A percentile compares a stretch with the other conserved stretches of the same genome.
phyloP scores from a whole-genome alignment of 495 filamentous ascomycete species.

The Diplogelasinospora grovesii region DNA sequence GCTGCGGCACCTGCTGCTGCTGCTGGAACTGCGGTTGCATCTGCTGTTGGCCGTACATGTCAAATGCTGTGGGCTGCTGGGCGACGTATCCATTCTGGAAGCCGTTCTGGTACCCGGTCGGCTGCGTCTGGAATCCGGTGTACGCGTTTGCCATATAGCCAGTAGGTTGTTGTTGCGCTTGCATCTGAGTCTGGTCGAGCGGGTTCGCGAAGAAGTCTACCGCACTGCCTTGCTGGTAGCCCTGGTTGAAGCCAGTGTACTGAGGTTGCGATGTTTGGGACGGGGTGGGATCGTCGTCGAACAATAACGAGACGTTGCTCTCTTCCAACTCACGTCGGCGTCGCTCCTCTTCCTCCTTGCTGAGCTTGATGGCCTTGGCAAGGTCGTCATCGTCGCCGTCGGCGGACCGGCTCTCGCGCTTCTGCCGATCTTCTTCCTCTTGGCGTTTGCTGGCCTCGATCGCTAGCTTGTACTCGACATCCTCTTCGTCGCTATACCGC shows the following conservation, averaged over 20 bases:
- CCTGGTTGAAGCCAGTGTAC: slow-evolving; percentile 85
- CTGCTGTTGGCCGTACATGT: slow-evolving; percentile 46
- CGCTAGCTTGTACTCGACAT: slow-evolving; percentile 85
- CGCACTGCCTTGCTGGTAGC: slow-evolving; percentile 89
- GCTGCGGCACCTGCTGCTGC: slow-evolving; percentile 50
- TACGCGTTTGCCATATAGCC: slow-evolving; percentile 85
- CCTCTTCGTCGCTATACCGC: slow-evolving; percentile 66
- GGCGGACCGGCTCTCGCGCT: slow-evolving; percentile 62
- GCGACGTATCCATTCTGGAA: slow-evolving; percentile 40
- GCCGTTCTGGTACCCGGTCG: slow-evolving; percentile 58
- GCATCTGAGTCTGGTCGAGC: slow-evolving; percentile 60
- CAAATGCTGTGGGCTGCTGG: slow-evolving; percentile 29
- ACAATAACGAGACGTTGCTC: slow-evolving; percentile 75
- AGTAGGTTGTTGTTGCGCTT: slow-evolving; percentile 70
- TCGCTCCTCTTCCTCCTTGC: slow-evolving; percentile 86
- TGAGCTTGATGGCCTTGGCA: slow-evolving; percentile 92
- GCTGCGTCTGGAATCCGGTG: slow-evolving; percentile 47
- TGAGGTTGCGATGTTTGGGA: slow-evolving; percentile 56
- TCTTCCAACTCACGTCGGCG: slow-evolving; percentile 85
- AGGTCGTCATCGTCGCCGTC: slow-evolving; percentile 68
- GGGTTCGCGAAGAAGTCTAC: slow-evolving; percentile 98
- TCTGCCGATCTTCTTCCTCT: slow-evolving; percentile 85
- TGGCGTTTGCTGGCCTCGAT: slow-evolving; percentile 95
- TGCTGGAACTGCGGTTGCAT: slow-evolving; percentile 58
- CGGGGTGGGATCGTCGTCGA: slow-evolving; percentile 80